Base-by-base conservation (phyloP, 371 early-diverging fungal species). In the Rhizopus sp. region DNA sequence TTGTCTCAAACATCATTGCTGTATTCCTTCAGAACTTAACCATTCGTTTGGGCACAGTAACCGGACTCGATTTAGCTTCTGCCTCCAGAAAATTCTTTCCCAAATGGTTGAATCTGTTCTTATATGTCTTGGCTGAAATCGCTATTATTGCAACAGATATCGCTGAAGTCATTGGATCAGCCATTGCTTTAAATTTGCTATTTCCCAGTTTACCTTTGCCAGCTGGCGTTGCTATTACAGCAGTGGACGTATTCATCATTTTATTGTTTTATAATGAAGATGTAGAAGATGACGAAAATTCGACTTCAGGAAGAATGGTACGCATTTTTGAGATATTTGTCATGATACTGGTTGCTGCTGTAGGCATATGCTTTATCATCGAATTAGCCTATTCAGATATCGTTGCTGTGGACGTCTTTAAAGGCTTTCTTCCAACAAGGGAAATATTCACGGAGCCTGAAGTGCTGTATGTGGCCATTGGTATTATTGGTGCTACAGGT, bases 131-230 rank as follows among this genome's bases (percentile, higher is more conserved):
- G 5, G 84, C 87, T 44, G 92, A 93, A 60, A 51, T 84, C 15
- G 92, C 91, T 23, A 91, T 92, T 45, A 83, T 92, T 49, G 88
- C 89, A 3, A 83, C 81, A 17, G 88, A 91, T 68, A 72, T 91
- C 31, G 92, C 93, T 12, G 91, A 93, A 67, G 92, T 91, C 47
- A 92, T 93, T 67, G 93, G 93, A 41, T 85, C 88, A 41, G 93
- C 92, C 0, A 87, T 93, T 55, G 92, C 90, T 0, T 64, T 93
- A 10, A 88, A 90, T 37, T 66, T 92, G n/a, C 71, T 93, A n/a
- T 88, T 90, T 62, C 73, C 73, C 1, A 70, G 68, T 6, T 50
- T 92, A 31, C 90, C 92, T 0, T 62, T 92, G 41, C 78, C 85
- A 5, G 84, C 83, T 65, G 92, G 93, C n/a, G 87, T 92, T 5